Evolutionary conservation across 1,284 basidiomycete species (phyloP), one percentile per base, ranked within the genome.

Genomic region (Trametes hirsuta): DNA sequence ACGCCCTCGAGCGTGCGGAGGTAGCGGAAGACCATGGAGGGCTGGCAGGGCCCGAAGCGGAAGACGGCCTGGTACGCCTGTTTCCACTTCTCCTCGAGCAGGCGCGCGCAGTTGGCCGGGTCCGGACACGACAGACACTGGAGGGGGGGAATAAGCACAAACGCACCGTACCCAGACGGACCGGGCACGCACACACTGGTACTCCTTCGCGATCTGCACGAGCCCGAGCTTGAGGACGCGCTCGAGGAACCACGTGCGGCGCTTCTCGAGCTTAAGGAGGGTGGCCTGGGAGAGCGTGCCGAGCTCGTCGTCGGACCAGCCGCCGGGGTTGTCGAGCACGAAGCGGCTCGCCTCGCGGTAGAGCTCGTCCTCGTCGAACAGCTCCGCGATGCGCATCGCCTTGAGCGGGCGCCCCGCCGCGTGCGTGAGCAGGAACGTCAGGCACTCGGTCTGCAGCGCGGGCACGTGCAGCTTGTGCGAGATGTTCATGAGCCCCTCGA

Each of bases 61-160:
- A 94, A 94, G 15, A 94, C 90, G 14, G 93, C 85, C 53, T 87
- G 84, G 70, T 96, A 95, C 0, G 93, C 94, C 68, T 91, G 90
- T 44, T 87, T 80, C 94, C 95, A 98, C 72, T 95, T 95, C 63
- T 97, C 95, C 69, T 97, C 94, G 8, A 98, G 82, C n/a, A 91
- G 76, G n/a, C 86, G 83, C 18, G 94, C 94, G 71, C 95, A 98
- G 18, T 74, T 81, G 0, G 81, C 58, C 1, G 93, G 79, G 66
- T 97, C 95, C 3, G 93, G 92, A 71, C 95, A 98, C 14, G 90
- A 88, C 0, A 84, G 71, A 61, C 92, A 92, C 93, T 95, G 25
- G 10, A 24, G 22, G 6, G 1, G 40, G 65, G 66, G 63, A 47
- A 69, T 70, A 25, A 34, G 22, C 21, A 52, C 4, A 21, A n/a